A percentile compares a stretch with the other conserved stretches of the same genome.
Evolutionary conservation across 1,284 basidiomycete genomes (phyloP).

Genomic region (Moesziomyces antarcticus): DNA sequence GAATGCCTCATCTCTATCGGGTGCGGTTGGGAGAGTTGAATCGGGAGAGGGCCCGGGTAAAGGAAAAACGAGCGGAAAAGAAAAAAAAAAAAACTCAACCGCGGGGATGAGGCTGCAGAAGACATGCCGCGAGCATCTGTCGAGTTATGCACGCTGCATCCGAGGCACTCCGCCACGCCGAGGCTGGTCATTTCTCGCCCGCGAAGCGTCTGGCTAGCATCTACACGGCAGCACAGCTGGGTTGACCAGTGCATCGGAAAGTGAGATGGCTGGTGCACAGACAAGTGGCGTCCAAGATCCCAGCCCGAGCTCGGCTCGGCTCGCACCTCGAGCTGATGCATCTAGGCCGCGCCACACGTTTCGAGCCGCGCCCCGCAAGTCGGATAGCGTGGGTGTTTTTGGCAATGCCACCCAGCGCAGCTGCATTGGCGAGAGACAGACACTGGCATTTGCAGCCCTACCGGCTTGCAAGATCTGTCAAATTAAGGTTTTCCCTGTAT

Average conservation of each 20-base stretch:
- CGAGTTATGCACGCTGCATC: conserved; percentile 36
- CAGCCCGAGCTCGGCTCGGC: neutral
- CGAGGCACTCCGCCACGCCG: neutral
- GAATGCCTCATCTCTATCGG: neutral
- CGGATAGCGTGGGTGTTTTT: conserved; percentile 14
- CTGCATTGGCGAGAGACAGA: conserved; percentile 32
- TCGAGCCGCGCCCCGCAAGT: neutral
- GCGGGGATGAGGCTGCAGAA: conserved; percentile 6
- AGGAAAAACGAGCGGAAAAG: neutral
- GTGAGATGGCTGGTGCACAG: conserved; percentile 1
- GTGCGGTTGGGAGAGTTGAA: neutral
- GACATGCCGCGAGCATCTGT: conserved; percentile 29
- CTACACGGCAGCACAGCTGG: conserved; percentile 3
- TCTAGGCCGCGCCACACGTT: neutral
- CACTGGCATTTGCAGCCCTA: conserved; percentile 14
- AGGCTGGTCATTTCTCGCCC: neutral
- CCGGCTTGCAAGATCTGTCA: neutral
- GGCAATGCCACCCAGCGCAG: neutral
- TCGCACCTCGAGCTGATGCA: neutral
- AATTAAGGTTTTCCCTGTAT: conserved; percentile 15
- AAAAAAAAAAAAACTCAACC: neutral
- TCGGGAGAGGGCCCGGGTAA: conserved; percentile 2
- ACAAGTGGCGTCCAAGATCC: conserved; percentile 1
- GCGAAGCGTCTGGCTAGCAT: neutral
- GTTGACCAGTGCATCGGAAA: conserved; percentile 11